Evolutionary conservation across 495 filamentous ascomycete genomes (phyloP).

Genomic region (Glarea lozoyensis): DNA sequence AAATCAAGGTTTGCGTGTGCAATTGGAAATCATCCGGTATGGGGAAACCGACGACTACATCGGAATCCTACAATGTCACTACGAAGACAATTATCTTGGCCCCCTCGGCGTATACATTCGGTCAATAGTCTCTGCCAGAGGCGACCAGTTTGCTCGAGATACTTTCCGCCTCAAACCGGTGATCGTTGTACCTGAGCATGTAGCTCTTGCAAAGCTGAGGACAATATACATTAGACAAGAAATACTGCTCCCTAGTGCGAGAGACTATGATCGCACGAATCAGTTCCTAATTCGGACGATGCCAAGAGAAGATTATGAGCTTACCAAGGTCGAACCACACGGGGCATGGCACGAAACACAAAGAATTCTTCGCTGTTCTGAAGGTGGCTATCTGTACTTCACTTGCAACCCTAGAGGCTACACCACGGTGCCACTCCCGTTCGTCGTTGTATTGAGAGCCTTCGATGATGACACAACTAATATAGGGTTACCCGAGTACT

Average conservation of each 20-base stretch:
- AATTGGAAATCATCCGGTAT: neutral
- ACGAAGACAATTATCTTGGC: constrained; percentile 3
- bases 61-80: constrained; percentile 2
- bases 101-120: constrained; percentile 2
- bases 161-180: neutral
- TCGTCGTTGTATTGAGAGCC: constrained; percentile 1
- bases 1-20: constrained; percentile 2
- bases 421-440: neutral
- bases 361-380: constrained; percentile 1
- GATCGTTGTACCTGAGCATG: constrained; percentile 1
- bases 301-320: neutral
- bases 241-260: neutral
- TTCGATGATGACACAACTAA: neutral
- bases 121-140: neutral
- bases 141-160: constrained; percentile 5
- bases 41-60: neutral
- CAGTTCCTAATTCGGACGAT: constrained; percentile 3
- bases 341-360: neutral
- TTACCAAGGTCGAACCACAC: neutral
- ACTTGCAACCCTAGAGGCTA: neutral
- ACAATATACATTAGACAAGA: constrained; percentile 2
- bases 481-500: neutral
- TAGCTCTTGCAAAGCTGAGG: neutral
- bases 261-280: constrained; percentile 1
- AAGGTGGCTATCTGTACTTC: neutral